Evolutionary conservation across 441 rosid species (phyloP).

Genomic region (Cnidoscolus chayamansa): DNA sequence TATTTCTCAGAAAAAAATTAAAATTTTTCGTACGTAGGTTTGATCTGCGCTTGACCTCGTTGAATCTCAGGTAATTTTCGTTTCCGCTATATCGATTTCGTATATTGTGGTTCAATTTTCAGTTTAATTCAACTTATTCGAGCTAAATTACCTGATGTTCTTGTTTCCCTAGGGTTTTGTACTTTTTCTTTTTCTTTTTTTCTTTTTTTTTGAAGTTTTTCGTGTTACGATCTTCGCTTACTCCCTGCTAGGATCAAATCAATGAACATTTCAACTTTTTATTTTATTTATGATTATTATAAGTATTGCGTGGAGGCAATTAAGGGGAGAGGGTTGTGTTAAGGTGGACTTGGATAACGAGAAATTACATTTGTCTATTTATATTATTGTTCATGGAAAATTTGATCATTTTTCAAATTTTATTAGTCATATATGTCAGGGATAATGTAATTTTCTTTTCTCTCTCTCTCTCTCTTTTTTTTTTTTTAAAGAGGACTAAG

Average conservation of each 20-base stretch:
- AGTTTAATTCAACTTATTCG: neutral
- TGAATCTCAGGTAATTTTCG: constrained; percentile 17
- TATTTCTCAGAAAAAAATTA: neutral
- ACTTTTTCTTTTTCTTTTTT: neutral
- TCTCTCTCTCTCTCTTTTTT: too few relatives aligned
- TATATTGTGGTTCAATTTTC: neutral
- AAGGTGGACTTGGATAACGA: neutral
- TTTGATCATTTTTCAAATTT: neutral
- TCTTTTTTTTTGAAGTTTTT: neutral
- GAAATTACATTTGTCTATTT: constrained; percentile 3
- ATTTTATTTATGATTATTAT: too few relatives aligned
- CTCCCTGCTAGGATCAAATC: neutral
- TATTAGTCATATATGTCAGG: neutral
- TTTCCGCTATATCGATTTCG: constrained; percentile 9
- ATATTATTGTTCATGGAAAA: neutral
- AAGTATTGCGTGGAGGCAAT: too few relatives aligned
- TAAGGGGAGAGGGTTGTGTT: neutral
- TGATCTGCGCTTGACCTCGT: constrained; percentile 20
- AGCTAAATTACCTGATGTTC: neutral
- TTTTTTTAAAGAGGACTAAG: neutral
- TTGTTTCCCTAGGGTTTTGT: constrained; percentile 16
- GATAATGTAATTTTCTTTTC: too few relatives aligned
- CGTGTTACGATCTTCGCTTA: neutral
- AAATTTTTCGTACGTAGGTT: neutral
- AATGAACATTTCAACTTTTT: neutral